phyloP scores from a whole-genome alignment of 441 rosid species.

The Pelargonium exstipulatum region DNA sequence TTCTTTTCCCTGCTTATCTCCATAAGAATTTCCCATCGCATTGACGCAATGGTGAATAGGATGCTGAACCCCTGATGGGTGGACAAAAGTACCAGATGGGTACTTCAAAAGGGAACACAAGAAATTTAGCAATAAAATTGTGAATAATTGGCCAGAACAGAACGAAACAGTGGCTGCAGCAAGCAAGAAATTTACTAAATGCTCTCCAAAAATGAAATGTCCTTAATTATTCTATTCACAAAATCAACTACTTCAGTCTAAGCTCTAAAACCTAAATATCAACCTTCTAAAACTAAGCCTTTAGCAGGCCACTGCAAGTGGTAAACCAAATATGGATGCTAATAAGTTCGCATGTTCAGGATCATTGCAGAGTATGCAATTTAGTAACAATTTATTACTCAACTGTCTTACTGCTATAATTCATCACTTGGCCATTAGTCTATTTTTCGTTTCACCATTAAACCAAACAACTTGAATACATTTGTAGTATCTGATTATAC shows the following conservation, averaged over 20 bases:
- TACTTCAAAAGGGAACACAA: constrained; percentile 22
- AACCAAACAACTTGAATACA: no score
- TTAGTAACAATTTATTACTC: no score
- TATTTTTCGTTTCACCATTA: no score
- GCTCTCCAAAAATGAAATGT: not conserved
- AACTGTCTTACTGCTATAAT: no score
- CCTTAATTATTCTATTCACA: not conserved
- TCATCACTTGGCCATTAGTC: no score
- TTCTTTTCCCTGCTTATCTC: constrained; percentile 67
- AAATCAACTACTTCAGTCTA: not conserved
- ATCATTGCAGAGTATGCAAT: no score
- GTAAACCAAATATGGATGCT: no score
- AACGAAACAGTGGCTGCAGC: not conserved
- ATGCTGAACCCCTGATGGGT: constrained; percentile 66
- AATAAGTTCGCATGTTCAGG: no score
- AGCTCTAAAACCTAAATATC: no score
- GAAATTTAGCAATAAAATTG: not conserved
- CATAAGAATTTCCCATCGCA: constrained; percentile 43
- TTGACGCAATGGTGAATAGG: constrained; percentile 46
- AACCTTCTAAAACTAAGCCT: not conserved
- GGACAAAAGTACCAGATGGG: constrained; percentile 45
- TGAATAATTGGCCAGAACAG: not conserved
- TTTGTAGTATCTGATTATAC: no score
- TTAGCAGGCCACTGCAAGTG: no score
- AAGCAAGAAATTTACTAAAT: not conserved